phyloP scores from a whole-genome alignment of 2,329 filamentous ascomycete genomes.

The Penicillium olsonii region DNA sequence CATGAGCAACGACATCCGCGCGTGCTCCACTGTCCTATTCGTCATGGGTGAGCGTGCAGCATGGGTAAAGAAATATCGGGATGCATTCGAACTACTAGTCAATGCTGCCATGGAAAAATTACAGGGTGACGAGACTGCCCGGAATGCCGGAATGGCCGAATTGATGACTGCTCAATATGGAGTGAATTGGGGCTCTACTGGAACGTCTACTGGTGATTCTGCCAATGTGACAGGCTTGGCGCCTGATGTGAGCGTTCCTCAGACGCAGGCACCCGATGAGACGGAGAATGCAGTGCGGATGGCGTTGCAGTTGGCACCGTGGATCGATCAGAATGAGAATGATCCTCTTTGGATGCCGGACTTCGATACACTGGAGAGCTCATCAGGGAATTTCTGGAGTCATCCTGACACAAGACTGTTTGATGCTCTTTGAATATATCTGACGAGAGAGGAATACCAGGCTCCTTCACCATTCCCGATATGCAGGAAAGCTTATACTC shows the following conservation, averaged over 20 bases:
- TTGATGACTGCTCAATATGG: slow-evolving; percentile 42
- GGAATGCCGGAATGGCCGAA: slow-evolving; percentile 41
- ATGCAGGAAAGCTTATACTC: too few relatives aligned
- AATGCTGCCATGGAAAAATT: slow-evolving; percentile 51
- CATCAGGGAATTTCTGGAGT: slow-evolving; percentile 34
- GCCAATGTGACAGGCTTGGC: slow-evolving; percentile 12
- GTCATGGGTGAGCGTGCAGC: slow-evolving; percentile 53
- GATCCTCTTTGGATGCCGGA: slow-evolving; percentile 44
- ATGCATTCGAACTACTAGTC: slow-evolving; percentile 51
- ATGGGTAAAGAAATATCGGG: slow-evolving; percentile 52
- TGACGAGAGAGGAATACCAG: background rate
- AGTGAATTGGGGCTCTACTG: slow-evolving; percentile 14
- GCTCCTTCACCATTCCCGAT: too few relatives aligned
- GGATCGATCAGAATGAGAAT: slow-evolving; percentile 41
- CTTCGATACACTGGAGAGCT: slow-evolving; percentile 37
- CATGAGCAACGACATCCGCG: slow-evolving; percentile 52
- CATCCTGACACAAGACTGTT: slow-evolving; percentile 30
- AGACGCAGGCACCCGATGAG: slow-evolving; percentile 23
- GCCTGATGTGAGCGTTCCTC: slow-evolving; percentile 10
- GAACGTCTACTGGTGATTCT: slow-evolving; percentile 19
- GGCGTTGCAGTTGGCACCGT: slow-evolving; percentile 42
- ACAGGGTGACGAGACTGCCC: slow-evolving; percentile 39
- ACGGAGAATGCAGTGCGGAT: slow-evolving; percentile 39
- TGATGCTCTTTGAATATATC: slow-evolving; percentile 27
- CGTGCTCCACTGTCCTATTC: slow-evolving; percentile 52